Conservation (phyloP, 2,329 filamentous ascomycete genomes). For the Stenocarpella maydis region DNA sequence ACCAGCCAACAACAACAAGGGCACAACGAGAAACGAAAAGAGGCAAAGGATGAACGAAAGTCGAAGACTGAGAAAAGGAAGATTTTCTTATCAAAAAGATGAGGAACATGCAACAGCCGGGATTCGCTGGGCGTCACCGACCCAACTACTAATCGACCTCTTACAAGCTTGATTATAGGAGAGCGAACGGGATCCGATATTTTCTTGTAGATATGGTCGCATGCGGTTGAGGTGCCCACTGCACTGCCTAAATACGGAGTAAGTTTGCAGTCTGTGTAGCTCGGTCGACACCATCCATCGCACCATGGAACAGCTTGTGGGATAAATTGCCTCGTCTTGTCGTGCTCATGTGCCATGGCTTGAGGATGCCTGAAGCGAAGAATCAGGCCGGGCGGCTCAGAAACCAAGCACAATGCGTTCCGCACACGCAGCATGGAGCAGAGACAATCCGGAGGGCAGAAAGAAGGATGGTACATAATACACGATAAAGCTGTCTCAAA, state of each 20-base stretch:
- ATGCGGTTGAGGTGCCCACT: not conserved
- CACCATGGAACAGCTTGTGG: not conserved
- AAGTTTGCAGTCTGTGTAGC: not conserved
- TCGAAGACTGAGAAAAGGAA: not conserved
- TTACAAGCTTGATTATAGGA: slow-evolving; percentile 14
- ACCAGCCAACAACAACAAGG: not conserved
- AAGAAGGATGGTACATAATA: not conserved
- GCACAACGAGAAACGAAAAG: not conserved
- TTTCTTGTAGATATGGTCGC: slow-evolving; percentile 16
- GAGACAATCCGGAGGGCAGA: not conserved
- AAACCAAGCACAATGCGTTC: not conserved
- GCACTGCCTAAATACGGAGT: not conserved
- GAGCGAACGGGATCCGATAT: slow-evolving; percentile 16
- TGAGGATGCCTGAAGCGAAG: not conserved
- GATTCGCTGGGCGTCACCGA: slow-evolving; percentile 20
- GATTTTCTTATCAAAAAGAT: not conserved
- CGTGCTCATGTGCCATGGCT: not conserved
- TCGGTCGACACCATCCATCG: not conserved
- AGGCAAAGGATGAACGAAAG: not conserved
- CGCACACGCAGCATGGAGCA: no score
- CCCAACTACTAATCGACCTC: slow-evolving; percentile 11
- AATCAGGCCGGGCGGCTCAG: not conserved
- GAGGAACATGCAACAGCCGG: slow-evolving; percentile 16
- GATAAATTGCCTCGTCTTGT: no score
- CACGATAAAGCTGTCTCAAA: not conserved